Evolutionary conservation across 2,329 filamentous ascomycete species (phyloP), one percentile per base, ranked within the genome.

Genomic region (Venturia oleaginea): DNA sequence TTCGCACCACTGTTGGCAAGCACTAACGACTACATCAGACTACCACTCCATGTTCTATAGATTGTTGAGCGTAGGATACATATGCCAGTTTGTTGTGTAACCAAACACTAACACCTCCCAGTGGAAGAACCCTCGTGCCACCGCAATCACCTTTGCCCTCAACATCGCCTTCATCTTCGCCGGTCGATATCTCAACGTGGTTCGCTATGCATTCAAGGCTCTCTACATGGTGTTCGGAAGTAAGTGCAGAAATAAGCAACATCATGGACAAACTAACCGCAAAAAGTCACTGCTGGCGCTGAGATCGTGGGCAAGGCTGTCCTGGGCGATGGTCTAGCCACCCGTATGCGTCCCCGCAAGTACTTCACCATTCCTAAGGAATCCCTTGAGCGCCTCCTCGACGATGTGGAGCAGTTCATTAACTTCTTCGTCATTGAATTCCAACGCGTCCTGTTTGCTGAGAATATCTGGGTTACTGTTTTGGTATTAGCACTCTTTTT

Each of bases 381-480:
- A 69, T 84, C 82, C 60, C 78, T 86, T 42, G 85, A 87, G 73
- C 82, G 80, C 65, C 75, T 84, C 27, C 76, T 85, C 60, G 84
- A 85, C 68, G 85, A 87, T 72, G 72, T 86, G 17, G 83, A 85
- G 73, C 84, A 87, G 75, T 77, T 88, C 63, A 79, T 84, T 76
- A 86, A 87, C 77, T 88, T 88, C 76, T 85, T 87, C 75, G 80
- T 87, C 69, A 86, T 88, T 67, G 85, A 88, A 72, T 84, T 85
- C 72, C 85, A 88, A 78, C 82, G 85, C 65, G 80, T 87, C 67
- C 73, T 87, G 66, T 88, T 87, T 69, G 85, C 83, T 38, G 85
- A 88, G 79, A 87, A 87, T 70, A 77, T 86, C 64, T 79, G 81
- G 66, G 82, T 81, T 66, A 87, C 85, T 17, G 73, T 84, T 72